Evolutionary conservation across 345 rosid species (phyloP).

Genomic region (Ceriops zippeliana): DNA sequence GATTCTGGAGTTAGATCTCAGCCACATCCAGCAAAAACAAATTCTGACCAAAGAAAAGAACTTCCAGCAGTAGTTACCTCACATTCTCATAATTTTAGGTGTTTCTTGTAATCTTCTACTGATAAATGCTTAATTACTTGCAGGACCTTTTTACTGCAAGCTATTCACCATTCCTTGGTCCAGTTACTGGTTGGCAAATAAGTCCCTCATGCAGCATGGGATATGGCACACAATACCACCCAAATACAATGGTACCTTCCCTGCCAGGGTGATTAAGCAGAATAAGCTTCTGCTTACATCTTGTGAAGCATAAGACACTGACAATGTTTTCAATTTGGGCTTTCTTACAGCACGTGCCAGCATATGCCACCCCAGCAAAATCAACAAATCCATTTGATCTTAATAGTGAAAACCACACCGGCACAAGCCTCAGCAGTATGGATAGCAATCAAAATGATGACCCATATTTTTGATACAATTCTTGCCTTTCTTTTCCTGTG

Average conservation of each 20-base stretch:
- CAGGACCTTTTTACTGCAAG: slow-evolving; percentile 73
- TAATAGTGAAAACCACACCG: slow-evolving; percentile 31
- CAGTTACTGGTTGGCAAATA: slow-evolving; percentile 47
- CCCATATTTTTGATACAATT: neutral
- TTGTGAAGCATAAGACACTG: neutral
- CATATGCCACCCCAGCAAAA: slow-evolving; percentile 33
- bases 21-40: slow-evolving; percentile 31
- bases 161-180: slow-evolving; percentile 36
- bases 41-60: slow-evolving; percentile 47
- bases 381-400: slow-evolving; percentile 70
- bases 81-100: neutral
- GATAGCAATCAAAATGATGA: slow-evolving; percentile 7
- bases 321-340: neutral
- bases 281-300: neutral
- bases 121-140: slow-evolving; percentile 18
- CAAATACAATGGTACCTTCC: slow-evolving; percentile 45
- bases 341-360: slow-evolving; percentile 39
- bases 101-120: slow-evolving; percentile 14
- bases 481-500: neutral
- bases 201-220: slow-evolving; percentile 44
- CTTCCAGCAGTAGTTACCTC: slow-evolving; percentile 58
- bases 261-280: slow-evolving; percentile 5
- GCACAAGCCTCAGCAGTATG: slow-evolving; percentile 40
- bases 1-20: slow-evolving; percentile 27
- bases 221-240: slow-evolving; percentile 50